Conservation (phyloP, 139 green algal species). For the Tetraselmis striata region DNA sequence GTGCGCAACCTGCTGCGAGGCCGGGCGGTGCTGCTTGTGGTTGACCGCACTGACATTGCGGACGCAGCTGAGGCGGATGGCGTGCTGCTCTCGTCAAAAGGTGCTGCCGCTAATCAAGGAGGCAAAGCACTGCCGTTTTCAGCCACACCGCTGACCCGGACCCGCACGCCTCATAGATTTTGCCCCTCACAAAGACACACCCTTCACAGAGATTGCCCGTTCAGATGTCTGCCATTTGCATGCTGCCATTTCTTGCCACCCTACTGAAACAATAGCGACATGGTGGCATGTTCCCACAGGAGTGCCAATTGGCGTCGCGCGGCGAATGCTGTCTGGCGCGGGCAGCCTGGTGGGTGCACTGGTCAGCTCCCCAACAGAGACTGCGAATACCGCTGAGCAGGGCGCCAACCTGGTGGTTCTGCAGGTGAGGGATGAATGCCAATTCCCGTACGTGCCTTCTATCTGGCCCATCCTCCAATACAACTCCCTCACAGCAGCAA, state of each 20-base stretch:
- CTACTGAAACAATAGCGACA: too few species aligned
- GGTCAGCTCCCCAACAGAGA: conserved; percentile 36
- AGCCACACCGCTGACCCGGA: too few species aligned
- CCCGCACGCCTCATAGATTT: too few species aligned
- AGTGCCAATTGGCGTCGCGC: conserved; percentile 79
- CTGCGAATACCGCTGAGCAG: conserved; percentile 59
- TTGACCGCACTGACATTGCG: conserved; percentile 83
- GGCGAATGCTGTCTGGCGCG: conserved; percentile 54
- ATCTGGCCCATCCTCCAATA: too few species aligned
- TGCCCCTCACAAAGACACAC: too few species aligned
- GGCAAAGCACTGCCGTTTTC: too few species aligned
- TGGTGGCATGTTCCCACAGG: conserved; percentile 40
- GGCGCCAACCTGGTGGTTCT: conserved; percentile 75
- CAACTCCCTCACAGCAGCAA: too few species aligned
- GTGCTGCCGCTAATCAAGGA: too few species aligned
- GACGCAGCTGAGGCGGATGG: conserved; percentile 73
- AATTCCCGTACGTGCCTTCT: too few species aligned
- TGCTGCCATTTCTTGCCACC: too few species aligned
- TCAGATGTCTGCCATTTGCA: too few species aligned
- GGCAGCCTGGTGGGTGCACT: conserved; percentile 55
- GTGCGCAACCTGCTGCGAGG: conserved; percentile 67
- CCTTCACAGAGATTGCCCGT: too few species aligned
- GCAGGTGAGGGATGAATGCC: conserved; percentile 1
- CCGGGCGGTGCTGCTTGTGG: conserved; percentile 69
- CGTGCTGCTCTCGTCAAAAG: conserved; percentile 68